Evolutionary conservation across 2,329 filamentous ascomycete genomes (phyloP).

Genomic region (Xylariaceae sp.): DNA sequence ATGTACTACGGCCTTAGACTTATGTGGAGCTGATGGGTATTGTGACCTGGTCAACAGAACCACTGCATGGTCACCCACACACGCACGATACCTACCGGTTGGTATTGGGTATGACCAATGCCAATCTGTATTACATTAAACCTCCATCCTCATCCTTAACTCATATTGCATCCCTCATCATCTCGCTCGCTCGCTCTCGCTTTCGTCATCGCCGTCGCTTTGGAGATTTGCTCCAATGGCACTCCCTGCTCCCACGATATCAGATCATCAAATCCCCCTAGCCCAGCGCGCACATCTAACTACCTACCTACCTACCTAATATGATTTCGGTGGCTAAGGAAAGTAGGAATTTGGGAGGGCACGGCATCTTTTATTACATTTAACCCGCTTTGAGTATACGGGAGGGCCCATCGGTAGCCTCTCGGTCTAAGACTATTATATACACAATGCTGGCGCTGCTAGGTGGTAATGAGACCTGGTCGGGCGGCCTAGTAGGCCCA

Average conservation of each 20-base stretch:
- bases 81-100: constrained; percentile 22
- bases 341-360: constrained; percentile 3
- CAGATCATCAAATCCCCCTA: no score
- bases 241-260: no score
- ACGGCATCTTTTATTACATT: constrained; percentile 18
- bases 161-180: no score
- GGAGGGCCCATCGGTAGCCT: constrained; percentile 9
- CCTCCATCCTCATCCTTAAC: not conserved
- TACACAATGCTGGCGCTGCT: constrained; percentile 14
- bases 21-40: constrained; percentile 30
- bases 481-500: constrained; percentile 29
- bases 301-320: not conserved
- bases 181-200: not conserved
- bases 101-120: constrained; percentile 18
- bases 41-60: constrained; percentile 30
- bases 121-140: constrained; percentile 26
- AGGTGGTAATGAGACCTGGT: constrained; percentile 24
- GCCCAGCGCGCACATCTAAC: no score
- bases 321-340: not conserved
- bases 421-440: constrained; percentile 3
- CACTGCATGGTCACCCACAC: constrained; percentile 25
- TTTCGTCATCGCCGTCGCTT: constrained; percentile 1
- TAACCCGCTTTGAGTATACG: constrained; percentile 9
- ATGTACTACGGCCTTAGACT: constrained; percentile 28
- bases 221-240: not conserved